Conservation (phyloP, 768 basidiomycete species). For the Russula lepida region DNA sequence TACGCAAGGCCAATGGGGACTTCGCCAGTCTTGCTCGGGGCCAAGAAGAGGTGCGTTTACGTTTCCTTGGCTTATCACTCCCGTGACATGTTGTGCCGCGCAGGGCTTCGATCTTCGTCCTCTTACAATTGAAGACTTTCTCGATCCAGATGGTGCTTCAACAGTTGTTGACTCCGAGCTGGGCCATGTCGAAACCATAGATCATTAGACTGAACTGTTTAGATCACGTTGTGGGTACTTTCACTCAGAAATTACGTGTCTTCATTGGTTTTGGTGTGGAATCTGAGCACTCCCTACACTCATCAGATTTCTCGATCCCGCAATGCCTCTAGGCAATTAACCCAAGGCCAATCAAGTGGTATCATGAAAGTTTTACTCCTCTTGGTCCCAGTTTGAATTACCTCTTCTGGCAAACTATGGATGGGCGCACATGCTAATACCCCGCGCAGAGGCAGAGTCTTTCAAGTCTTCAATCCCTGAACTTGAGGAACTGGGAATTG, state of each 20-base stretch:
- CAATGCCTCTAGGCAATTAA: not conserved
- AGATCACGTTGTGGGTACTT: slow-evolving; percentile 1
- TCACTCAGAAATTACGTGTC: not conserved
- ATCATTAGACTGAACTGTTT: not conserved
- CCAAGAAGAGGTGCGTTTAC: slow-evolving; percentile 36
- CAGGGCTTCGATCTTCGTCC: slow-evolving; percentile 77
- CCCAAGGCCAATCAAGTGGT: not conserved
- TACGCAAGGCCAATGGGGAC: slow-evolving; percentile 45
- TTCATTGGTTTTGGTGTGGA: not conserved
- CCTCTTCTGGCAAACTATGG: not conserved
- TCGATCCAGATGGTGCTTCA: slow-evolving; percentile 30
- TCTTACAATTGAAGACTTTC: slow-evolving; percentile 63
- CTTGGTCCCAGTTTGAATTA: not conserved
- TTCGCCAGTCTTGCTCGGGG: slow-evolving; percentile 41
- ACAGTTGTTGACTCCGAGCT: not conserved
- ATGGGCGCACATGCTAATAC: not conserved
- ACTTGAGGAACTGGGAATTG: not conserved
- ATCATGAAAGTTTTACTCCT: not conserved
- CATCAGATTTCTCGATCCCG: not conserved
- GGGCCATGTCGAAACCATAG: not conserved
- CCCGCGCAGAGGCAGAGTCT: not conserved
- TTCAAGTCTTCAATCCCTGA: not conserved
- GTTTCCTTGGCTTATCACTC: not conserved
- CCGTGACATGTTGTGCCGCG: not conserved
- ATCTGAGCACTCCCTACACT: not conserved